phyloP scores from a whole-genome alignment of 371 early-diverging fungal species.

The Syncephalastrum monosporum region DNA sequence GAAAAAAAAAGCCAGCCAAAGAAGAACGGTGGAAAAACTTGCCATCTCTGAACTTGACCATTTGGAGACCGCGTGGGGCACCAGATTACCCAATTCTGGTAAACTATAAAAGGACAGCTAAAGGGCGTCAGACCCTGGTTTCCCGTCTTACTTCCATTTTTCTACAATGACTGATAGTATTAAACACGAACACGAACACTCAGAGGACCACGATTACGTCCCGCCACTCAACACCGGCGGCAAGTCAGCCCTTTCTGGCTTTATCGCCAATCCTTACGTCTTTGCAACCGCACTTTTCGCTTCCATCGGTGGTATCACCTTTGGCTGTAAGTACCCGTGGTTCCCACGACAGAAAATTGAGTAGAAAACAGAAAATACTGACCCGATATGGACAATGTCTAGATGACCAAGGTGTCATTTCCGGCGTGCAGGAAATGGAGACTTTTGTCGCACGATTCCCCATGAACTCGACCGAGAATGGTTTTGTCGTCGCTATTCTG shows the following conservation, averaged over 20 bases:
- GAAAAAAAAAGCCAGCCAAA: no score
- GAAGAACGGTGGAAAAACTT: no score
- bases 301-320: conserved; percentile 44
- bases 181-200: no score
- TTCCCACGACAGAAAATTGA: conserved; percentile 3
- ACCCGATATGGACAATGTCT: neutral
- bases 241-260: conserved; percentile 10
- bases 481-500: conserved; percentile 59
- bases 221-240: no score
- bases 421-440: conserved; percentile 43
- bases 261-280: conserved; percentile 38
- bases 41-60: no score
- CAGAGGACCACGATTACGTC: no score
- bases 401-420: conserved; percentile 51
- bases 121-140: no score
- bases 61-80: no score
- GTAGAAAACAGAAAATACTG: neutral
- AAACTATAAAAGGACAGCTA: no score
- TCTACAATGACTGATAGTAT: no score
- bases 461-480: conserved; percentile 29
- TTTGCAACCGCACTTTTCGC: conserved; percentile 38
- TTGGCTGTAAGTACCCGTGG: conserved; percentile 33
- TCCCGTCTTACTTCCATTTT: no score
- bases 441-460: conserved; percentile 30
- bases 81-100: no score